Percentiles rank a stretch among this genome's conserved stretches.
These are phyloP conservation scores for Bruguiera hainesii DNA, from an alignment of 441 rosid species.

Conservation along the genomic window DNA sequence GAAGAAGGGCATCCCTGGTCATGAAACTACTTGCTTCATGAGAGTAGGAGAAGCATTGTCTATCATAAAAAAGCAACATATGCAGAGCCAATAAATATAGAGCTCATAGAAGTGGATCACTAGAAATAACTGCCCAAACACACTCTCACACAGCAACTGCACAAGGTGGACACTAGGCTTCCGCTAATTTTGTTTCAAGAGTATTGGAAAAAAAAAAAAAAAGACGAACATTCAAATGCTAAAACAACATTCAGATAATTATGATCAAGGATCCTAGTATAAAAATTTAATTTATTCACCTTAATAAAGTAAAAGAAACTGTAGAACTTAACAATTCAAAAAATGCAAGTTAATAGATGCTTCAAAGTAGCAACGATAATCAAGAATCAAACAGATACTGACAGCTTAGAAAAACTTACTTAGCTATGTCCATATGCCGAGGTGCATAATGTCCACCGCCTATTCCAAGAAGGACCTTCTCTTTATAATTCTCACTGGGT, in stretches of 20 bases:
- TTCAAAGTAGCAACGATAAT: not conserved
- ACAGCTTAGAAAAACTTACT: constrained; percentile 40
- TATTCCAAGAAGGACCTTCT: constrained; percentile 74
- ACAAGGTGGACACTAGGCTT: not conserved
- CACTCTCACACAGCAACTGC: not conserved
- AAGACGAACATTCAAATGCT: not conserved
- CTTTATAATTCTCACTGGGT: constrained; percentile 47
- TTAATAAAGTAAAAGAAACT: not conserved
- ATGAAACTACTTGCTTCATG: no score
- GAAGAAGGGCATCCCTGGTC: no score
- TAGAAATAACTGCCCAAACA: no score
- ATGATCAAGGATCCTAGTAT: no score
- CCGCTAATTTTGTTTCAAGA: not conserved
- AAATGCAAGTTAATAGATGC: not conserved
- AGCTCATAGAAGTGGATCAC: no score
- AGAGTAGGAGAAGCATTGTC: no score
- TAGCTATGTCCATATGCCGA: constrained; percentile 78
- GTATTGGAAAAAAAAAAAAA: not conserved
- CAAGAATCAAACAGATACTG: constrained; percentile 2
- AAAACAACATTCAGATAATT: not conserved
- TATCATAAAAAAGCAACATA: no score
- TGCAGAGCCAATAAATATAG: no score
- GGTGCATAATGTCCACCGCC: constrained; percentile 97
- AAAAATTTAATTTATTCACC: not conserved
- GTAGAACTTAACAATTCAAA: not conserved